phyloP scores from a whole-genome alignment of 768 basidiomycete genomes.

The Tricholoma saponaceum region DNA sequence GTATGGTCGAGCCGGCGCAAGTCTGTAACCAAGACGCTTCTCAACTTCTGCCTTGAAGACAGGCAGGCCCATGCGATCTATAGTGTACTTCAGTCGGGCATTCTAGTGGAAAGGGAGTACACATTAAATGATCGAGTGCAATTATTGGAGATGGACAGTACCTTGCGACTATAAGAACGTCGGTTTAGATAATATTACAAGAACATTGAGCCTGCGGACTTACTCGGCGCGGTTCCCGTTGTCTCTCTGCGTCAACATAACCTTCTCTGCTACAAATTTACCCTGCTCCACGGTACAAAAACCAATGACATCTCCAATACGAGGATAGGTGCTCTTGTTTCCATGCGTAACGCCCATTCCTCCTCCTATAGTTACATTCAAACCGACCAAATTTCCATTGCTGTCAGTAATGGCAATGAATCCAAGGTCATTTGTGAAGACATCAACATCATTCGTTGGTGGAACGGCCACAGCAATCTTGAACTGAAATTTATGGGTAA shows the following conservation, averaged over 20 bases:
- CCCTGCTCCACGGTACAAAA: slow-evolving; percentile 92
- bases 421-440: slow-evolving; percentile 94
- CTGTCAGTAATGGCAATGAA: slow-evolving; percentile 90
- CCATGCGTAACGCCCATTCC: slow-evolving; percentile 99
- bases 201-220: slow-evolving; percentile 25
- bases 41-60: slow-evolving; percentile 89
- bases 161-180: slow-evolving; percentile 47
- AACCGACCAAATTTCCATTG: slow-evolving; percentile 77
- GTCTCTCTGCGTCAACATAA: slow-evolving; percentile 93
- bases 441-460: slow-evolving; percentile 93
- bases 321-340: slow-evolving; percentile 98
- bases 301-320: slow-evolving; percentile 81
- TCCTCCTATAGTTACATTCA: slow-evolving; percentile 92
- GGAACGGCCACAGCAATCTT: slow-evolving; percentile 97
- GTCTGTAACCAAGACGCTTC: slow-evolving; percentile 73
- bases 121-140: background rate
- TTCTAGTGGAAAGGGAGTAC: slow-evolving; percentile 41
- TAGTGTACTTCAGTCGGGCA: slow-evolving; percentile 92
- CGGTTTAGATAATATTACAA: slow-evolving; percentile 3
- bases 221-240: slow-evolving; percentile 93
- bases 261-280: slow-evolving; percentile 80
- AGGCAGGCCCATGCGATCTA: slow-evolving; percentile 91
- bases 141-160: slow-evolving; percentile 15
- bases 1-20: slow-evolving; percentile 72
- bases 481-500: slow-evolving; percentile 52